Evolutionary conservation across 164 flowering plant genomes (phyloP), one percentile per base, ranked within the genome.

Genomic region (Brasenia schreberi): DNA sequence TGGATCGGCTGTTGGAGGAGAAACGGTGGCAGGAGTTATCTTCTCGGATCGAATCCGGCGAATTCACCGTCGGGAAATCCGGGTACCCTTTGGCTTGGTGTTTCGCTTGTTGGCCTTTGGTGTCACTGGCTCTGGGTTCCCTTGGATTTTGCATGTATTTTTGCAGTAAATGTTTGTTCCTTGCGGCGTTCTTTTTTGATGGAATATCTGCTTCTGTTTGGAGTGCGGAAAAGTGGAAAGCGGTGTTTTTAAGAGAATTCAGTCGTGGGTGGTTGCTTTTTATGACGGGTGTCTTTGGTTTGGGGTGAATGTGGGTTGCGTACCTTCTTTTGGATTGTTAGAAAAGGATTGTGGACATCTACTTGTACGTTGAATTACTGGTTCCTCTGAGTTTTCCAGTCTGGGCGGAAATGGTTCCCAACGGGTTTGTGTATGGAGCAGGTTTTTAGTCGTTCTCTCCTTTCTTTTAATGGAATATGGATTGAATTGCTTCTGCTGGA

Each of bases 1-100:
- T 70, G 5, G 90, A 88, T 62, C 66, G 73, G 77, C 63, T 76
- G 33, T 69, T 76, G 6, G 87, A 90, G 68, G 91, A 90, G 78
- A 87, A 80, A 67, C 73, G 82, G 56, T 84, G 93, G 0, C 90
- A 90, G 1, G 89, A 93, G 65, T 81, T 90, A 72, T 80, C 95
- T 58, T 85, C 88, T 61, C 67, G 85, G 59, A 91, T 91, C 72
- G 95, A 97, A 72, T 94, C 97, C 64, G 97, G 96, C 4, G 93
- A 80, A 70, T 89, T 91, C 81, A 89, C 99, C 4, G 92, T 87
- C 1, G 73, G 79, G 62, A 70, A 78, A 72, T 74, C 92, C 63
- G 79, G 96, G 98, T 94, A 78, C 27, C 66, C 45, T 70, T 19
- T 19, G 53, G 53, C 53, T 45, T 45, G 5, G 12, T 45, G 53